Conservation (phyloP, 2,329 filamentous ascomycete species). For the Penicillium freii region DNA sequence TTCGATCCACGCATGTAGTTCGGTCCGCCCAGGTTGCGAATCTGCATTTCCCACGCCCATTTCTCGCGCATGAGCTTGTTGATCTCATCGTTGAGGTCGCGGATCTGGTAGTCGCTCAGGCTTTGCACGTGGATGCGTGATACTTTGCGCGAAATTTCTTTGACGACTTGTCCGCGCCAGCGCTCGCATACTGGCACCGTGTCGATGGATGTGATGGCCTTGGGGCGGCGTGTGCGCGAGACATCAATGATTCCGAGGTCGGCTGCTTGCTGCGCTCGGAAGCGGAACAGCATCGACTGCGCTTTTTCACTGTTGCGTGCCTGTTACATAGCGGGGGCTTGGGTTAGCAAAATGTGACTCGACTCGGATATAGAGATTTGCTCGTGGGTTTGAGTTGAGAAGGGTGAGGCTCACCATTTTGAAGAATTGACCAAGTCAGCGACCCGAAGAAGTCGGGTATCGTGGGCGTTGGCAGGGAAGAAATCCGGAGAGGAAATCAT, state of each 20-base stretch:
- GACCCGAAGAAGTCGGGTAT: conserved; percentile 13
- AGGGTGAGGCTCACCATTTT: conserved; percentile 30
- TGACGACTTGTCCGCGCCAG: conserved; percentile 96
- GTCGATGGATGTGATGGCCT: conserved; percentile 82
- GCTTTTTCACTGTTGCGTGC: conserved; percentile 98
- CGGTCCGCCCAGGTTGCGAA: conserved; percentile 89
- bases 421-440: conserved; percentile 19
- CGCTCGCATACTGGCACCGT: conserved; percentile 87
- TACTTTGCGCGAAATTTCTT: conserved; percentile 95
- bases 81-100: conserved; percentile 98
- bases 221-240: conserved; percentile 82
- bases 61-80: conserved; percentile 99
- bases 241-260: conserved; percentile 95
- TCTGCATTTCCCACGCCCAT: conserved; percentile 98
- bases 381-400: not conserved
- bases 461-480: conserved; percentile 18
- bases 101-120: conserved; percentile 94
- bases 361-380: not conserved
- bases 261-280: conserved; percentile 93
- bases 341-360: conserved; percentile 21
- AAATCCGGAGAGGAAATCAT: conserved; percentile 22
- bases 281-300: conserved; percentile 99
- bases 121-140: conserved; percentile 89
- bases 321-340: conserved; percentile 46
- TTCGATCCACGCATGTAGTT: conserved; percentile 84